phyloP scores from a whole-genome alignment of 2,329 filamentous ascomycete genomes.

The Stagonosporopsis vannaccii region DNA sequence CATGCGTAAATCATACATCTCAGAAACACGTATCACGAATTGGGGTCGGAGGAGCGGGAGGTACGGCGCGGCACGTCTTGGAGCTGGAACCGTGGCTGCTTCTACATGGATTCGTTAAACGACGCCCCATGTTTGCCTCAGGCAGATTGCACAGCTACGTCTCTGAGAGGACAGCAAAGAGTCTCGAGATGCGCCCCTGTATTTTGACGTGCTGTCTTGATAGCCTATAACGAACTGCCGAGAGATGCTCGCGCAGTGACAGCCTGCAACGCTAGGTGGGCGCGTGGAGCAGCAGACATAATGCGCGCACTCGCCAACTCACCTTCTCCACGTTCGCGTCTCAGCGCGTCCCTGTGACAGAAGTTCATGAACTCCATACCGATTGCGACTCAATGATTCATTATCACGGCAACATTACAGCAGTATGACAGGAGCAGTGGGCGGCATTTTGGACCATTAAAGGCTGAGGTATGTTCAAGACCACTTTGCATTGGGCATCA shows the following conservation, averaged over 20 bases:
- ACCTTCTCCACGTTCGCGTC: slow-evolving; percentile 2
- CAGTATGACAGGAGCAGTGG: not conserved
- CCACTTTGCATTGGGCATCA: not conserved
- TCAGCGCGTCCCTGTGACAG: not conserved
- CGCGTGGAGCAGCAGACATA: not conserved
- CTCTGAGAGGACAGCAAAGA: not conserved
- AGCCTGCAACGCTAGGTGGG: slow-evolving; percentile 1
- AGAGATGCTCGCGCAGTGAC: slow-evolving; percentile 1
- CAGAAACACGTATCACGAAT: slow-evolving; percentile 34
- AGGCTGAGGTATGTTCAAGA: not conserved
- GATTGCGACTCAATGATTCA: not conserved
- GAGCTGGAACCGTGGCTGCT: not conserved
- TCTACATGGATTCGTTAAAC: slow-evolving; percentile 1
- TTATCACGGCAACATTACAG: no score
- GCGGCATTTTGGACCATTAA: not conserved
- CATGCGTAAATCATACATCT: slow-evolving; percentile 42
- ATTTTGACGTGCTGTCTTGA: not conserved
- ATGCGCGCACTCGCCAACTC: not conserved
- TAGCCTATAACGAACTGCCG: not conserved
- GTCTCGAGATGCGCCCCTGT: not conserved
- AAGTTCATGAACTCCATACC: not conserved
- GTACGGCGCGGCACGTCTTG: slow-evolving; percentile 36
- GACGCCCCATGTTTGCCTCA: slow-evolving; percentile 1
- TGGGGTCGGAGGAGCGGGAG: slow-evolving; percentile 25
- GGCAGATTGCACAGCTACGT: not conserved